These are phyloP conservation scores for Sclerotinia minor DNA, from an alignment of 2,329 filamentous ascomycete species.

Conservation along the genomic window DNA sequence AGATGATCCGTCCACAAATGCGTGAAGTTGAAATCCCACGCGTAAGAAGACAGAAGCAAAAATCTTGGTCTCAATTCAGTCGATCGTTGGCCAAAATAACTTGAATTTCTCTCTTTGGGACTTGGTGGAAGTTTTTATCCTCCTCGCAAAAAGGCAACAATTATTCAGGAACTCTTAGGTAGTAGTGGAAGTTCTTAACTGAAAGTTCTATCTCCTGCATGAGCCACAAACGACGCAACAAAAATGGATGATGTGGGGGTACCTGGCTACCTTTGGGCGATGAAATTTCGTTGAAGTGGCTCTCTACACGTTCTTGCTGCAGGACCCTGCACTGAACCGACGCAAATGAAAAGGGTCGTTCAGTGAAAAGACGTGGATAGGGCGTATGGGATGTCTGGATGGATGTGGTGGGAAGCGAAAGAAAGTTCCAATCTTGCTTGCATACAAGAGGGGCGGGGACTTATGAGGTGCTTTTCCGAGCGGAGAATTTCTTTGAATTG, in stretches of 20 bases:
- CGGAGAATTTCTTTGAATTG: constrained; percentile 3
- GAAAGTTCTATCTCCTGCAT: constrained; percentile 25
- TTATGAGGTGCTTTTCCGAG: constrained; percentile 19
- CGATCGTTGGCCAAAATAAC: constrained; percentile 10
- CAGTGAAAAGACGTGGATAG: constrained; percentile 7
- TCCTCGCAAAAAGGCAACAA: constrained; percentile 11
- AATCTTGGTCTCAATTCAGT: constrained; percentile 36
- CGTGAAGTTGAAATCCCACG: constrained; percentile 19
- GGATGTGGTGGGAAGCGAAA: constrained; percentile 4
- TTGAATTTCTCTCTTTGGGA: constrained; percentile 3
- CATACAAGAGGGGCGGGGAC: constrained; percentile 25
- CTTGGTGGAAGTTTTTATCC: constrained; percentile 21
- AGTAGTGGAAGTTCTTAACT: constrained; percentile 8
- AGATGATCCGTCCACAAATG: constrained; percentile 21
- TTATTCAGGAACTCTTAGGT: constrained; percentile 11
- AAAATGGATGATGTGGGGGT: constrained; percentile 14
- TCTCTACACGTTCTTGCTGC: constrained; percentile 19
- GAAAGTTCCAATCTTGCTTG: constrained; percentile 12
- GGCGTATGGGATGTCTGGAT: background rate
- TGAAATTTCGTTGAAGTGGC: constrained; percentile 8
- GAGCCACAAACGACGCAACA: constrained; percentile 16
- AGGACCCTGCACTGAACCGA: background rate
- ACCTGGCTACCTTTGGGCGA: background rate
- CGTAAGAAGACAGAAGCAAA: constrained; percentile 21
- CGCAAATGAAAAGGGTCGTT: background rate